phyloP scores from a whole-genome alignment of 345 rosid species.

The Euphorbia lathyris region DNA sequence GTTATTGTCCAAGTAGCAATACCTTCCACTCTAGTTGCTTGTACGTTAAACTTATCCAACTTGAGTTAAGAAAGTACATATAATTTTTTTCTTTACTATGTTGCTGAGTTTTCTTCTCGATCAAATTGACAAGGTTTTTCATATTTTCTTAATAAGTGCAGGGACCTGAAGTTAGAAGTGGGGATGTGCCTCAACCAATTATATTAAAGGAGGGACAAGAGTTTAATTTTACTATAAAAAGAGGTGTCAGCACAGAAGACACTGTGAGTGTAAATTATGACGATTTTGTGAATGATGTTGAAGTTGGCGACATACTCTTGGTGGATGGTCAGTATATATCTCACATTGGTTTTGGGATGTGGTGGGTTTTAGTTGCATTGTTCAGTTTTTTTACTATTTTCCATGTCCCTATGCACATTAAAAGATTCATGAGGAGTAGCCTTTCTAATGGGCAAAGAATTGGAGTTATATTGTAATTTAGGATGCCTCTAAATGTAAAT shows the following conservation, averaged over 20 bases:
- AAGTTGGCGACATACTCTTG: constrained; percentile 75
- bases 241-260: constrained; percentile 72
- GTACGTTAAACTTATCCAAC: too few species aligned
- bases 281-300: constrained; percentile 84
- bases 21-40: too few species aligned
- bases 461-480: constrained; percentile 1
- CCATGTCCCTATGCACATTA: not conserved
- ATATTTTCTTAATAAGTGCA: constrained; percentile 24
- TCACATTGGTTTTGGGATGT: not conserved
- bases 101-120: constrained; percentile 1
- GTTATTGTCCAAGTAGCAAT: not conserved
- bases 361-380: not conserved
- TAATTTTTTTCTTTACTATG: too few species aligned
- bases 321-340: constrained; percentile 71
- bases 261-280: constrained; percentile 95
- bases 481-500: not conserved
- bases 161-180: constrained; percentile 99
- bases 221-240: constrained; percentile 77
- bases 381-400: not conserved
- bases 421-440: not conserved
- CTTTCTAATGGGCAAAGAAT: not conserved
- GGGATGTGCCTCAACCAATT: constrained; percentile 89
- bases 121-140: not conserved
- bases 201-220: constrained; percentile 74
- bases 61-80: too few species aligned